Conservation (phyloP, 257 asterid genomes). For the Catharanthus roseus region DNA sequence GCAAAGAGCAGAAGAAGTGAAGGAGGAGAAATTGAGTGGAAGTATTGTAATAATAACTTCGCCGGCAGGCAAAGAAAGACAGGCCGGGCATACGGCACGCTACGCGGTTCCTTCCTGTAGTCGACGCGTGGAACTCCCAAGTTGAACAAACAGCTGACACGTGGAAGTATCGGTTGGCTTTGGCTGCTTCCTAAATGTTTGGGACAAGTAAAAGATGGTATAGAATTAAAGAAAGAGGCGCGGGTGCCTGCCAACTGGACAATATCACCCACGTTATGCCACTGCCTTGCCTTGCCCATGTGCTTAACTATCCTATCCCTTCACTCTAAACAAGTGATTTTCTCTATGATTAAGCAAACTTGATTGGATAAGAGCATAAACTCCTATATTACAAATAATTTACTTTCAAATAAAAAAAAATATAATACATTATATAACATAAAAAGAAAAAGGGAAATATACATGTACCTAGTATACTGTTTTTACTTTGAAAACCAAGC, state of each 20-base stretch:
- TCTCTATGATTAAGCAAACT: no score
- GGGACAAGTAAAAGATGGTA: slow-evolving; percentile 11
- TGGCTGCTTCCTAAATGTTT: slow-evolving; percentile 18
- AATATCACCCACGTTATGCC: background rate
- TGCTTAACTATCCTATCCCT: background rate
- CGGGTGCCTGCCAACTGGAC: slow-evolving; percentile 9
- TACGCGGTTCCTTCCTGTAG: slow-evolving; percentile 3
- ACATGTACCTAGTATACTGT: no score
- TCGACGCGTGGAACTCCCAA: slow-evolving; percentile 15
- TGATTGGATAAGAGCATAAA: no score
- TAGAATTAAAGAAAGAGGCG: no score
- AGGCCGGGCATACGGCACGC: slow-evolving; percentile 15
- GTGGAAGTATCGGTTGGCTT: slow-evolving; percentile 14
- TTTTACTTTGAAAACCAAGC: no score
- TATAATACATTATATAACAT: no score
- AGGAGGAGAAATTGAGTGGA: no score
- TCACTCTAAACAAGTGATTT: background rate
- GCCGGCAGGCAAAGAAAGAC: background rate
- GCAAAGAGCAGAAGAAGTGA: no score
- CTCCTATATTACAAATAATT: no score
- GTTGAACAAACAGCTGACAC: slow-evolving; percentile 1
- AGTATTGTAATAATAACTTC: no score
- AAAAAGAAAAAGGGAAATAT: no score
- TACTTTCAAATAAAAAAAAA: no score
- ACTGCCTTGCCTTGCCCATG: background rate